Conservation (phyloP, 495 filamentous ascomycete genomes). For the Penicillium longicatenatum region DNA sequence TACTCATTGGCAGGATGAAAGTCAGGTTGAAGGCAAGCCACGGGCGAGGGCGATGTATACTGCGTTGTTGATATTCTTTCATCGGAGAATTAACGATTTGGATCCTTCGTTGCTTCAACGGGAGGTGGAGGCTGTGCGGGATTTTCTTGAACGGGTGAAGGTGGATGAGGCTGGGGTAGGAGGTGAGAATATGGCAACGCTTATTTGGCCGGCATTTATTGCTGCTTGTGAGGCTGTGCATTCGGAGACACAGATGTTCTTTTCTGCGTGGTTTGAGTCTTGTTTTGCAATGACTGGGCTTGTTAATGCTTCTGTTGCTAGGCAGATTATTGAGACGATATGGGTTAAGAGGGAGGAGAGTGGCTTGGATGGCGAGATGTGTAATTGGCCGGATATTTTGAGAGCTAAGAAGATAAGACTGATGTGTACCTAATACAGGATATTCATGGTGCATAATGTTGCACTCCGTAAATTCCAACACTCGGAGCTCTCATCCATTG, state of each 20-base stretch:
- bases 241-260: constrained; percentile 14
- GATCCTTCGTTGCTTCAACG: constrained; percentile 19
- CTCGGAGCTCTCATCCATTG: neutral
- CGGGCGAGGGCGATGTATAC: constrained; percentile 21
- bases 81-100: constrained; percentile 26
- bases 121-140: constrained; percentile 15
- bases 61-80: constrained; percentile 23
- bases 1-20: neutral
- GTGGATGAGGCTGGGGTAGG: constrained; percentile 2
- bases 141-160: constrained; percentile 9
- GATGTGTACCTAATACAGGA: constrained; percentile 18
- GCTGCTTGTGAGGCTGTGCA: constrained; percentile 24
- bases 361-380: constrained; percentile 3
- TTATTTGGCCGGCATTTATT: constrained; percentile 30
- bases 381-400: constrained; percentile 22
- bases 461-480: too few species aligned
- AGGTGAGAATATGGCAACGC: constrained; percentile 14
- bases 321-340: constrained; percentile 17
- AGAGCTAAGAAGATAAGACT: constrained; percentile 20
- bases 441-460: too few species aligned
- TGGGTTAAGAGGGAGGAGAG: constrained; percentile 17
- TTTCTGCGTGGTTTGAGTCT: constrained; percentile 23
- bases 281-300: constrained; percentile 18
- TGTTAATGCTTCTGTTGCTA: constrained; percentile 14
- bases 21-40: neutral